Conservation (phyloP, 75 land plant genomes). For the Selaginella moellendorffii region DNA sequence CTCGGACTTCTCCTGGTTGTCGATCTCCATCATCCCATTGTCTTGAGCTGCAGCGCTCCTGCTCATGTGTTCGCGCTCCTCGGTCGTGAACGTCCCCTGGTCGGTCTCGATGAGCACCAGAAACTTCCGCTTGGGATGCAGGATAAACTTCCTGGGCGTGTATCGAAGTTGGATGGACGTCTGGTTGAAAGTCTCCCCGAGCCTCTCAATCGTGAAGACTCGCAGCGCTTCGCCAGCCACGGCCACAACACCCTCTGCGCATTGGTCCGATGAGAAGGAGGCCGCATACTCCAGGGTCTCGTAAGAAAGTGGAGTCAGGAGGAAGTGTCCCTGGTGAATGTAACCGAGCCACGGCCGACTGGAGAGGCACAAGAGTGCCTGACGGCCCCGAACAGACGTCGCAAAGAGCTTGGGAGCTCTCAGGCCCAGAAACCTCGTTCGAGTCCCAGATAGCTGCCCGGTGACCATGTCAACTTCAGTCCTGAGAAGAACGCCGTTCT, state of each 20-base stretch:
- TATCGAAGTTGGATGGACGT: slow-evolving; percentile 79
- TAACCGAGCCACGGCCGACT: slow-evolving; percentile 98
- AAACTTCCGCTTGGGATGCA: slow-evolving; percentile 68
- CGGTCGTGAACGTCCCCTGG: slow-evolving; percentile 87
- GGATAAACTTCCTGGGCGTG: slow-evolving; percentile 89
- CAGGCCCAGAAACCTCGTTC: slow-evolving; percentile 93
- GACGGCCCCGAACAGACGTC: slow-evolving; percentile 52
- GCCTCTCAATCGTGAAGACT: slow-evolving; percentile 86
- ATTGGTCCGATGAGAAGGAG: slow-evolving; percentile 92
- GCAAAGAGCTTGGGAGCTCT: slow-evolving; percentile 87
- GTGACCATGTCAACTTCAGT: slow-evolving; percentile 98
- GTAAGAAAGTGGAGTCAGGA: slow-evolving; percentile 85
- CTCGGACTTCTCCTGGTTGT: slow-evolving; percentile 37
- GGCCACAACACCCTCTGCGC: slow-evolving; percentile 96
- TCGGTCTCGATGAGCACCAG: slow-evolving; percentile 86
- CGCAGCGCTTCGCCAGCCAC: slow-evolving; percentile 88
- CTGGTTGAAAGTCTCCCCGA: slow-evolving; percentile 97
- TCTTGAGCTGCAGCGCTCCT: slow-evolving; percentile 29
- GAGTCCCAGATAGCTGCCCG: slow-evolving; percentile 87
- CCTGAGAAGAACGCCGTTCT: slow-evolving; percentile 80
- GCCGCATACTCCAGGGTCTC: slow-evolving; percentile 93
- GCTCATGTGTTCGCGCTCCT: slow-evolving; percentile 74
- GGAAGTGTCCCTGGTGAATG: slow-evolving; percentile 91
- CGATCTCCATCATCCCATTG: slow-evolving; percentile 51
- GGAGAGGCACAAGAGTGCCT: slow-evolving; percentile 89